Conservation (phyloP, 164 flowering plant genomes). For the Magnolia changhungtana region DNA sequence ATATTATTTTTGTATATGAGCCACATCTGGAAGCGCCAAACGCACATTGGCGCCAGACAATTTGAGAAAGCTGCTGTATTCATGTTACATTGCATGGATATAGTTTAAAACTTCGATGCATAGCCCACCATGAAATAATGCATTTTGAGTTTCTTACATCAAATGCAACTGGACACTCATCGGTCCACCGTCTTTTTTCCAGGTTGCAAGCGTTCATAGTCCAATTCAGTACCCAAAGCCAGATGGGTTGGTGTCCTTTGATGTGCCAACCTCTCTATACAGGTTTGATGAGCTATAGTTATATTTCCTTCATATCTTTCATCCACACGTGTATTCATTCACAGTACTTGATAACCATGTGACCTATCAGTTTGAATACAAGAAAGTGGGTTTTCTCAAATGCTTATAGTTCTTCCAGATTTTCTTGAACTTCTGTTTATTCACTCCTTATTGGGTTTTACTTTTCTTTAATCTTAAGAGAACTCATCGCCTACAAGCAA, state of each 20-base stretch:
- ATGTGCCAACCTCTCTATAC: constrained; percentile 86
- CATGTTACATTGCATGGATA: not conserved
- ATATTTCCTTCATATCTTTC: not conserved
- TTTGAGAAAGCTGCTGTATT: not conserved
- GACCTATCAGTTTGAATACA: not conserved
- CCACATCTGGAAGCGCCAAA: not conserved
- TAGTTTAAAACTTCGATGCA: not conserved
- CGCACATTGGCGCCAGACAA: not conserved
- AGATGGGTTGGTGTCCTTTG: constrained; percentile 84
- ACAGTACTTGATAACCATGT: not conserved
- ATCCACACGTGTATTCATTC: not conserved
- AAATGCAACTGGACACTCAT: not conserved
- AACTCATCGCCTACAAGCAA: too few relatives aligned
- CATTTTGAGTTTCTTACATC: too few relatives aligned
- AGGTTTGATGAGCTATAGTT: constrained; percentile 35
- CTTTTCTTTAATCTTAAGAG: too few relatives aligned
- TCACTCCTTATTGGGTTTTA: not conserved
- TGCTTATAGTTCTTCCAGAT: not conserved
- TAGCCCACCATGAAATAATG: too few relatives aligned
- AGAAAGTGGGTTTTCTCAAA: not conserved
- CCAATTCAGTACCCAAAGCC: constrained; percentile 87
- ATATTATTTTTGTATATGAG: not conserved
- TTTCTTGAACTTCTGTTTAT: not conserved
- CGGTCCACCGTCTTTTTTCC: constrained; percentile 15
- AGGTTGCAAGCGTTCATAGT: constrained; percentile 59